Evolutionary conservation across 2,329 filamentous ascomycete species (phyloP).

Genomic region (Pseudopithomyces chartarum): DNA sequence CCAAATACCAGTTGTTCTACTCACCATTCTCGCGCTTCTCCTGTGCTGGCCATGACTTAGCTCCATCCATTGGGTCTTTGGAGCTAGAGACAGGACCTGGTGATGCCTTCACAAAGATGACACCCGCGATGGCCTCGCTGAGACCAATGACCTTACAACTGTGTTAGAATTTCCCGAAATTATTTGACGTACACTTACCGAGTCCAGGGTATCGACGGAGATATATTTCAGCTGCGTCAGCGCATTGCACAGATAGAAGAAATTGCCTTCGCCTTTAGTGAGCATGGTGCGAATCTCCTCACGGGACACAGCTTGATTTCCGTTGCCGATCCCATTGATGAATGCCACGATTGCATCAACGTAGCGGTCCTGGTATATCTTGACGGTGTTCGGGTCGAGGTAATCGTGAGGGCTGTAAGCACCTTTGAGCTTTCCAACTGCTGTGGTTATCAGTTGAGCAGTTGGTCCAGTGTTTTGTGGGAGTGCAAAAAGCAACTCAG

Average conservation of each 20-base stretch:
- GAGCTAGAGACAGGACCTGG: neutral
- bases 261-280: slow-evolving; percentile 22
- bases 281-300: slow-evolving; percentile 21
- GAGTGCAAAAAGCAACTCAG: slow-evolving; percentile 60
- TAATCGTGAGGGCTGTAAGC: slow-evolving; percentile 15
- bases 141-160: slow-evolving; percentile 19
- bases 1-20: slow-evolving; percentile 2
- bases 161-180: neutral
- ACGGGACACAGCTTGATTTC: slow-evolving; percentile 9
- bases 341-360: slow-evolving; percentile 26
- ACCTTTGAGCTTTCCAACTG: slow-evolving; percentile 22
- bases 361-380: slow-evolving; percentile 22
- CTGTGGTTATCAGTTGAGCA: slow-evolving; percentile 14
- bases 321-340: slow-evolving; percentile 22
- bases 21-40: slow-evolving; percentile 37
- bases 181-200: slow-evolving; percentile 4
- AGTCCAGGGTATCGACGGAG: slow-evolving; percentile 23
- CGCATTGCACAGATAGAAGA: slow-evolving; percentile 26
- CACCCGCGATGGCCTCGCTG: slow-evolving; percentile 23
- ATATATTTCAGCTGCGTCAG: slow-evolving; percentile 27
- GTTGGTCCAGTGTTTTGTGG: neutral
- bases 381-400: slow-evolving; percentile 8
- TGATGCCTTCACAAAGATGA: slow-evolving; percentile 20
- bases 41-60: slow-evolving; percentile 32
- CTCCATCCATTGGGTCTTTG: slow-evolving; percentile 13